These are phyloP conservation scores for Daldinia concentrica DNA, from an alignment of 495 filamentous ascomycete genomes.

Conservation along the genomic window DNA sequence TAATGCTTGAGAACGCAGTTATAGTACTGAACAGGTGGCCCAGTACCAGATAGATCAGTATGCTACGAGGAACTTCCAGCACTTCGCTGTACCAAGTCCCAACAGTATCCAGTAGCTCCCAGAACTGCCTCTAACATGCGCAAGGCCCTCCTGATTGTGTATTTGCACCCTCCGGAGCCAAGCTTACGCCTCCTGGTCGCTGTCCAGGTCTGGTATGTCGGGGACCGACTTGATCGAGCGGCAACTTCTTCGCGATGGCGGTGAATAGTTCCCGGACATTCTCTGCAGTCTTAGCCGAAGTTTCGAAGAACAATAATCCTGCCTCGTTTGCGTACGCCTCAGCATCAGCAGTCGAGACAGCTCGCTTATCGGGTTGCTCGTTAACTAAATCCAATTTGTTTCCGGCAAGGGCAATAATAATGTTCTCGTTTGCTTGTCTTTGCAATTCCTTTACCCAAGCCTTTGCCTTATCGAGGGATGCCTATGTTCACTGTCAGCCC, in stretches of 20 bases:
- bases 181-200: slow-evolving; percentile 77
- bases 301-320: slow-evolving; percentile 95
- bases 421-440: slow-evolving; percentile 98
- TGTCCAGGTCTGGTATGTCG: slow-evolving; percentile 79
- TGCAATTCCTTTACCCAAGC: slow-evolving; percentile 99
- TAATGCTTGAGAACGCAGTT: slow-evolving; percentile 1
- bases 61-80: slow-evolving; percentile 23
- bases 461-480: slow-evolving; percentile 97
- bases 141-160: slow-evolving; percentile 79
- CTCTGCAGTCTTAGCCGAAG: slow-evolving; percentile 93
- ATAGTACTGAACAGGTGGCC: slow-evolving; percentile 20
- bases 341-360: slow-evolving; percentile 85
- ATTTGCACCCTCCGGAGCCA: slow-evolving; percentile 78
- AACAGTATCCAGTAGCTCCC: slow-evolving; percentile 16
- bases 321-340: slow-evolving; percentile 95
- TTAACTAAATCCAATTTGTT: slow-evolving; percentile 97
- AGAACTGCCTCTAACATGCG: slow-evolving; percentile 67
- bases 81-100: slow-evolving; percentile 25
- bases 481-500: slow-evolving; percentile 58
- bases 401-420: slow-evolving; percentile 96
- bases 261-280: slow-evolving; percentile 97
- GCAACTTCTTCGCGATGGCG: slow-evolving; percentile 96
- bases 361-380: slow-evolving; percentile 91
- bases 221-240: slow-evolving; percentile 91
- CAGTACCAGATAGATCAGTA: slow-evolving; percentile 22